phyloP scores from a whole-genome alignment of 495 filamentous ascomycete species.

The Daldinia vernicosa region DNA sequence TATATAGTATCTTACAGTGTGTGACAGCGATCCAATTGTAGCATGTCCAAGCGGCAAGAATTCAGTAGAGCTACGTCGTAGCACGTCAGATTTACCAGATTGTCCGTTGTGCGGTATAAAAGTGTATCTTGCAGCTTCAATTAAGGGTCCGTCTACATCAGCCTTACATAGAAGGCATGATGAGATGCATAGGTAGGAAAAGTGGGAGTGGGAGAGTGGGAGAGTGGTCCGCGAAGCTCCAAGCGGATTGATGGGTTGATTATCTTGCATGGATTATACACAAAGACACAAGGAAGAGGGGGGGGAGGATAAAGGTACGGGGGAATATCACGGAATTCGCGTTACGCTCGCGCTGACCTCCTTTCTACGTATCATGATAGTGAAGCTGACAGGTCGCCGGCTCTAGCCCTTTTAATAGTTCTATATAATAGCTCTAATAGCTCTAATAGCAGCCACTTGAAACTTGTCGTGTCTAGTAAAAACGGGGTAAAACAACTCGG shows the following conservation, averaged over 20 bases:
- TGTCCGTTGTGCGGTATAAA: constrained; percentile 19
- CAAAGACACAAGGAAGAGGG: background rate
- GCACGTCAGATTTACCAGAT: constrained; percentile 30
- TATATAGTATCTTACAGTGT: constrained; percentile 32
- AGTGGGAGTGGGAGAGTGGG: background rate
- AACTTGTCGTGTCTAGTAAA: constrained; percentile 20
- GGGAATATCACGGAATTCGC: constrained; percentile 23
- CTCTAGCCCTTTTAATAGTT: background rate
- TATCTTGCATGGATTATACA: constrained; percentile 35
- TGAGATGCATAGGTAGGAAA: constrained; percentile 29
- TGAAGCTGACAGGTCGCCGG: constrained; percentile 32
- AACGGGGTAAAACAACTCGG: constrained; percentile 19
- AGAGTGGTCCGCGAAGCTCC: constrained; percentile 7
- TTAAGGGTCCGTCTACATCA: constrained; percentile 33
- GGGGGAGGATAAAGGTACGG: background rate
- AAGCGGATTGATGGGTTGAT: constrained; percentile 22
- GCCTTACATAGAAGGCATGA: constrained; percentile 41
- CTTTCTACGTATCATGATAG: constrained; percentile 6
- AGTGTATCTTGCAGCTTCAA: constrained; percentile 36
- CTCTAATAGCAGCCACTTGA: constrained; percentile 14
- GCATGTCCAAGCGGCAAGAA: constrained; percentile 42
- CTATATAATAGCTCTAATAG: background rate
- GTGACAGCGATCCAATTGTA: constrained; percentile 39
- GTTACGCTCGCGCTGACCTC: constrained; percentile 25
- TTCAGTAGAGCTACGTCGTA: constrained; percentile 30